Conservation (phyloP, 345 rosid species). For the Noccaea bulbosa region DNA sequence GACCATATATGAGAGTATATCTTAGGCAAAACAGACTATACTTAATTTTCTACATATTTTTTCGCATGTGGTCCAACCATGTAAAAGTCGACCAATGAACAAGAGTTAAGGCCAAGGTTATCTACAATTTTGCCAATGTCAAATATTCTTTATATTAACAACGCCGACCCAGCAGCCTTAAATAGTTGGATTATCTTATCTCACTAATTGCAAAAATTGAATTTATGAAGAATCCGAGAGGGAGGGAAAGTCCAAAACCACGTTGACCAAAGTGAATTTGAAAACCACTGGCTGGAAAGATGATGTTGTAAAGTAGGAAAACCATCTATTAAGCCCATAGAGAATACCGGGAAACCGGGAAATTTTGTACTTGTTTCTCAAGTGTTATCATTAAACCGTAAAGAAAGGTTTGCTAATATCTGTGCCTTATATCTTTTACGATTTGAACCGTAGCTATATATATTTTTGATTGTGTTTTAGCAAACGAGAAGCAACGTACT, state of each 20-base stretch:
- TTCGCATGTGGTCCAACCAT: conserved; percentile 23
- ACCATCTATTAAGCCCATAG: conserved; percentile 13
- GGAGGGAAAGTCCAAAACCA: conserved; percentile 8
- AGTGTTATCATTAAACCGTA: background rate
- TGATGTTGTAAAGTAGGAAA: background rate
- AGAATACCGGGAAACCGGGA: conserved; percentile 10
- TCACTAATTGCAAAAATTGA: background rate
- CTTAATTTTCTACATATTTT: too few species aligned
- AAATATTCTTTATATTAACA: background rate
- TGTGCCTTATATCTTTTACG: too few species aligned
- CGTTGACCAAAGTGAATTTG: background rate
- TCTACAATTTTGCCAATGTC: background rate
- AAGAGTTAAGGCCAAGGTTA: conserved; percentile 2
- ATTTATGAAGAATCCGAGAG: background rate
- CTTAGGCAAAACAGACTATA: too few species aligned
- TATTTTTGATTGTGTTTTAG: too few species aligned
- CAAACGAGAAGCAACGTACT: conserved; percentile 1
- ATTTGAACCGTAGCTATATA: too few species aligned
- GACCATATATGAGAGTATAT: too few species aligned
- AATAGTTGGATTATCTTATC: conserved; percentile 14
- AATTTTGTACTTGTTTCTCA: conserved; percentile 3
- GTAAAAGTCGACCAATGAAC: background rate
- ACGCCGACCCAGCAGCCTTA: background rate
- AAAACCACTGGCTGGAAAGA: conserved; percentile 12
- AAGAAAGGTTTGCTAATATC: background rate